Evolutionary conservation across 257 asterid genomes (phyloP).

Genomic region (Ocimum tenuiflorum): DNA sequence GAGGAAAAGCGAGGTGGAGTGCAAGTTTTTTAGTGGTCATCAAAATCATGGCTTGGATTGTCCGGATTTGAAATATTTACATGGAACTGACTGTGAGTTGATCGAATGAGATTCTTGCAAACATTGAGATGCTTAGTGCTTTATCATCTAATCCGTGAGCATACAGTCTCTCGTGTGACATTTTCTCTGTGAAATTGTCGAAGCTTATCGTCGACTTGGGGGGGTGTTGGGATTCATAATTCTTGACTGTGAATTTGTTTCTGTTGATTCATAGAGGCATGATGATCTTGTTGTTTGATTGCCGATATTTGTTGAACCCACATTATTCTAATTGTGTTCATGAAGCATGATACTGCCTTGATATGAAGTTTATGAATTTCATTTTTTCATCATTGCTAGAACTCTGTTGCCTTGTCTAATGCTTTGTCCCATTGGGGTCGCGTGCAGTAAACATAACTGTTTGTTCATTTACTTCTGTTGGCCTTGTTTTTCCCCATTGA

Average conservation of each 20-base stretch:
- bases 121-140: not conserved
- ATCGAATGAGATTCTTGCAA: not conserved
- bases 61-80: slow-evolving; percentile 2
- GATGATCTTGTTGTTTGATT: not conserved
- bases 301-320: not conserved
- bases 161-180: not conserved
- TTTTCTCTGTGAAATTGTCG: not conserved
- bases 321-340: too few species aligned
- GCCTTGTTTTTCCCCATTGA: not conserved
- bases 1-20: not conserved
- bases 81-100: too few species aligned
- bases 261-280: not conserved
- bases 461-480: too few species aligned
- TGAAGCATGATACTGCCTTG: not conserved
- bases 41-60: not conserved
- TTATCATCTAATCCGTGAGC: not conserved
- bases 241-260: not conserved
- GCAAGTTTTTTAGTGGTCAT: not conserved
- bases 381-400: not conserved
- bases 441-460: too few species aligned
- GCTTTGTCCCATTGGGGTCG: too few species aligned
- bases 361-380: not conserved
- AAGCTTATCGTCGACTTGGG: not conserved
- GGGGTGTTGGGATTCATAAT: not conserved
- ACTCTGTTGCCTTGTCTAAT: not conserved